Base-by-base conservation (phyloP, 2,329 filamentous ascomycete genomes). In the Cadophora luteo-olivacea region DNA sequence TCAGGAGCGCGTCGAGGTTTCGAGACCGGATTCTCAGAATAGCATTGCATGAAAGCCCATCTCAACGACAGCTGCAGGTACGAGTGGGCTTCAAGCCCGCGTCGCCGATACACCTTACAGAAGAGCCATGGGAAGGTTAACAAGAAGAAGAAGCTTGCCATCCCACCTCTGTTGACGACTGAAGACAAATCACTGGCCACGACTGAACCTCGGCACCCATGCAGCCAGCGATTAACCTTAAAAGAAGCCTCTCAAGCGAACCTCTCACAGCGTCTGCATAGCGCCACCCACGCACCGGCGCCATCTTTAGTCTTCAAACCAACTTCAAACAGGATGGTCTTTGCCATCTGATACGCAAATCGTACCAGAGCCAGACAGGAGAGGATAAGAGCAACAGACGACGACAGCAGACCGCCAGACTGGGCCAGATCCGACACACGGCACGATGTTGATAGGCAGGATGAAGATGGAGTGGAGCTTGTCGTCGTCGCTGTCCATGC, bases 251-350 rank as follows among this genome's bases (percentile, higher is more conserved):
- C 32, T 14, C 33, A 38, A 58, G 32, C 55, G 55, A 58, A 14
- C 58, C 58, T 48, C 38, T 61, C 58, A 61, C 38, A 11, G 11
- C 60, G 4, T 9, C 14, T 16, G 14, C 4, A 36, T 25, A 41
- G 57, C 60, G 60, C 60, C 60, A 51, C 60, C n/a, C 12, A 62
- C 60, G 60, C 16, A 62, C 19, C 25, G 12, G 41, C 49, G 9
- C 25, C 60, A n/a, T 12, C 24, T 4, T 62, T 33, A 33, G 19
- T 22, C 60, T 38, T 51, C 41, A 49, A 49, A 49, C 60, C 60
- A 33, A n/a, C 60, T 51, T 62, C 41, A 49, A 62, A 52, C 60
- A 62, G 60, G 48, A 11, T 58, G 55, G 55, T 58, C 55, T 38
- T 19, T 36, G 32, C 32, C 33, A 38, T 11, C n/a, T 36, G 55